phyloP scores from a whole-genome alignment of 2,329 filamentous ascomycete species.

The Colletotrichum lini region DNA sequence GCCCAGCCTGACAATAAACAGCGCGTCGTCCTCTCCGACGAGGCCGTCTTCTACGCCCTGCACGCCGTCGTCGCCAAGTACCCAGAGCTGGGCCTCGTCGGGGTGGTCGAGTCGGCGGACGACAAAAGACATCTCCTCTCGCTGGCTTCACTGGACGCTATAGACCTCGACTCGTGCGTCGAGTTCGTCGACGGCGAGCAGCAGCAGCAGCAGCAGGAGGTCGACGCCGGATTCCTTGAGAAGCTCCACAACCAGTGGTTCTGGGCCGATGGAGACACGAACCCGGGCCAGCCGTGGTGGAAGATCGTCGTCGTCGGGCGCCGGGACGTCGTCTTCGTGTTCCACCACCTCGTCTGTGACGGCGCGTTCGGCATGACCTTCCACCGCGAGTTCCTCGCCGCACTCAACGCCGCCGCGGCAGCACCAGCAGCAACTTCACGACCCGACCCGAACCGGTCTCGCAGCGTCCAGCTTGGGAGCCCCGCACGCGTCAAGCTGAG shows the following conservation, averaged over 20 bases:
- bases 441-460: neutral
- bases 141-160: slow-evolving; percentile 23
- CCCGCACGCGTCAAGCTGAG: slow-evolving; percentile 20
- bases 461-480: neutral
- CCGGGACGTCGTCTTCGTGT: slow-evolving; percentile 31
- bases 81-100: slow-evolving; percentile 42
- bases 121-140: slow-evolving; percentile 23
- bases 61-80: slow-evolving; percentile 41
- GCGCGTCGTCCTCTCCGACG: slow-evolving; percentile 21
- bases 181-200: slow-evolving; percentile 27
- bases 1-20: neutral
- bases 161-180: slow-evolving; percentile 34
- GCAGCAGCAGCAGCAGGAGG: neutral
- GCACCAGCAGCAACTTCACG: neutral
- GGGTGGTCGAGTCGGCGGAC: slow-evolving; percentile 27
- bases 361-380: slow-evolving; percentile 36
- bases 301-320: slow-evolving; percentile 33
- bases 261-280: slow-evolving; percentile 26
- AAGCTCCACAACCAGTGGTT: slow-evolving; percentile 29
- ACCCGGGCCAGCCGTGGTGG: slow-evolving; percentile 34
- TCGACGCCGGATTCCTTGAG: slow-evolving; percentile 4
- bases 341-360: slow-evolving; percentile 38
- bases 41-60: slow-evolving; percentile 42
- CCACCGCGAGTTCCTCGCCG: slow-evolving; percentile 33
- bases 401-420: slow-evolving; percentile 18